Percentiles rank a stretch among this genome's conserved stretches.
Conservation (phyloP, 164 flowering plant genomes). For the Berberis vulgaris region DNA sequence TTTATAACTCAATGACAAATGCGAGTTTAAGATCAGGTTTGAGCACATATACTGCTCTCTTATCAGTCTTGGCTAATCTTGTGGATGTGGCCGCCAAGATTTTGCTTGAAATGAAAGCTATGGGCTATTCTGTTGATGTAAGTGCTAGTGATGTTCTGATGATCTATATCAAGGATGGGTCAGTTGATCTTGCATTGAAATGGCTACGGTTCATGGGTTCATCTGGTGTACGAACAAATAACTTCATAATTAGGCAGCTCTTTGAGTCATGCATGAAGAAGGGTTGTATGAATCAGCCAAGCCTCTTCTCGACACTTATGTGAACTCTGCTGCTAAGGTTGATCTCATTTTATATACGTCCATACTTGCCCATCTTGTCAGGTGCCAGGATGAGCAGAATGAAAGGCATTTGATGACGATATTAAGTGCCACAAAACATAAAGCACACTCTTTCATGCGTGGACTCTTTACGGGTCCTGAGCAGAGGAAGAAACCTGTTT, state of each 20-base stretch:
- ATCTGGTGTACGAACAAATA: conserved; percentile 84
- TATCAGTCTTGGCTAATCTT: conserved; percentile 85
- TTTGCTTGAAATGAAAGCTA: conserved; percentile 87
- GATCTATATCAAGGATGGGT: conserved; percentile 89
- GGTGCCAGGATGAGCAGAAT: conserved; percentile 85
- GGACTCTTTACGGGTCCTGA: conserved; percentile 94
- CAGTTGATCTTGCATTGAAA: conserved; percentile 83
- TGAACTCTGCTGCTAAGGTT: conserved; percentile 72
- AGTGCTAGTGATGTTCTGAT: conserved; percentile 90
- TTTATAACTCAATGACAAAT: conserved; percentile 88
- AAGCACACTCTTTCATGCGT: conserved; percentile 89
- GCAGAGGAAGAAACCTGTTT: conserved; percentile 83
- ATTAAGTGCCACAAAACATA: conserved; percentile 72
- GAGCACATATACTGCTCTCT: conserved; percentile 70
- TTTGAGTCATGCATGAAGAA: conserved; percentile 97
- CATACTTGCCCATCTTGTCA: conserved; percentile 76
- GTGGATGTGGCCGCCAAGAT: conserved; percentile 95
- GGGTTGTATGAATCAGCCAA: conserved; percentile 81
- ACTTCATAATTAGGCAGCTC: conserved; percentile 82
- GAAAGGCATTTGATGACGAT: conserved; percentile 91
- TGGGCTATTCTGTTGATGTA: conserved; percentile 85
- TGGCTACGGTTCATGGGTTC: conserved; percentile 97
- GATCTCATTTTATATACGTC: conserved; percentile 94
- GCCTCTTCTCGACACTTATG: conserved; percentile 87
- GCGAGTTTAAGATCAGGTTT: conserved; percentile 83